Percentiles rank a stretch among this genome's conserved stretches.
Conservation (phyloP, 441 rosid species). For the Jatropha podagrica region DNA sequence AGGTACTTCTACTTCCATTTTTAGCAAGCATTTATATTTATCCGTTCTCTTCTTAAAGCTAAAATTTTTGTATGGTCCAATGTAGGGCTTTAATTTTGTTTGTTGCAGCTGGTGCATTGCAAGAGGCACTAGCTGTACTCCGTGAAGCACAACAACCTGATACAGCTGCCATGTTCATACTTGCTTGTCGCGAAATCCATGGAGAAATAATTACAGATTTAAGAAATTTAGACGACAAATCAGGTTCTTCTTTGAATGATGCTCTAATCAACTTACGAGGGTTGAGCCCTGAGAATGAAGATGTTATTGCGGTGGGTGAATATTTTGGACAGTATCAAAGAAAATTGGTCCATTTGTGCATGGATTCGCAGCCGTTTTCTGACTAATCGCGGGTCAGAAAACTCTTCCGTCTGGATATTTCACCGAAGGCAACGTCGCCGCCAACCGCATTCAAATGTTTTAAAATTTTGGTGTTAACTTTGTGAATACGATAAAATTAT, state of each 20-base stretch:
- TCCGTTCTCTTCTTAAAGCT: constrained; percentile 8
- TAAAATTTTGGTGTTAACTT: too few species aligned
- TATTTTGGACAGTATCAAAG: constrained; percentile 88
- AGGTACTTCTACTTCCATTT: constrained; percentile 50
- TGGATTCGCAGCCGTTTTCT: constrained; percentile 78
- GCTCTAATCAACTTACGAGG: constrained; percentile 50
- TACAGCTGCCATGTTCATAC: constrained; percentile 92
- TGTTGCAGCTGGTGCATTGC: constrained; percentile 93
- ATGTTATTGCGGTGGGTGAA: constrained; percentile 80
- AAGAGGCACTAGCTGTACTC: constrained; percentile 79
- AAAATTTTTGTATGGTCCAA: constrained; percentile 3
- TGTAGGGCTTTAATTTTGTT: constrained; percentile 85
- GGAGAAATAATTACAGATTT: constrained; percentile 42
- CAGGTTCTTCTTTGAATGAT: constrained; percentile 36
- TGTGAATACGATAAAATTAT: too few species aligned
- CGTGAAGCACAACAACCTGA: constrained; percentile 88
- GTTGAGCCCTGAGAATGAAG: constrained; percentile 66
- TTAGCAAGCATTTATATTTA: background rate
- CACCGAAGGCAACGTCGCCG: background rate
- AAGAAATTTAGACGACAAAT: constrained; percentile 43
- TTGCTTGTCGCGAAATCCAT: constrained; percentile 81
- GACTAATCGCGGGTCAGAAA: constrained; percentile 34
- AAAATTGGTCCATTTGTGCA: constrained; percentile 88
- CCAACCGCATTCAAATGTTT: background rate
- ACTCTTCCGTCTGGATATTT: background rate